Evolutionary conservation across 148 eudicot species (phyloP).

Genomic region (Beta vulgaris): DNA sequence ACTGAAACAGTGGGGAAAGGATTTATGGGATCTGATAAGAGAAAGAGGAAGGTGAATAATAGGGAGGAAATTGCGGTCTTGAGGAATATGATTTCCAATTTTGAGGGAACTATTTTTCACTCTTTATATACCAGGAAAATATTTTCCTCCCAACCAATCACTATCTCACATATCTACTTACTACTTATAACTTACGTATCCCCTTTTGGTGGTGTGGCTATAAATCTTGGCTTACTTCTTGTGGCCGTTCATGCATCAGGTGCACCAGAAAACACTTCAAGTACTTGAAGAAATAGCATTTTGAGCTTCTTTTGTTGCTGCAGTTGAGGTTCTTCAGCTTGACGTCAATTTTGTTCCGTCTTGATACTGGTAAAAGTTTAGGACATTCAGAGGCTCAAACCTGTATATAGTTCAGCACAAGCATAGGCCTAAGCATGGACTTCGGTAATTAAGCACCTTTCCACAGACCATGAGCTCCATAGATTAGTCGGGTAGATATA

Average conservation of each 20-base stretch:
- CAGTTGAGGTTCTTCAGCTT: background rate
- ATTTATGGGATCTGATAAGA: no score
- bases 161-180: no score
- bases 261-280: constrained; percentile 78
- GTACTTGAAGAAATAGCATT: constrained; percentile 91
- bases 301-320: constrained; percentile 26
- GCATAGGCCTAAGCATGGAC: constrained; percentile 6
- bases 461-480: background rate
- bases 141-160: no score
- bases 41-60: no score
- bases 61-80: no score
- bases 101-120: no score
- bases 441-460: background rate
- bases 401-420: constrained; percentile 5
- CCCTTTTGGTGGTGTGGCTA: background rate
- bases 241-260: constrained; percentile 42
- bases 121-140: no score
- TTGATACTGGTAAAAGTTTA: background rate
- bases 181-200: background rate
- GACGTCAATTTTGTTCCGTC: constrained; percentile 13
- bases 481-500: background rate
- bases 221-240: constrained; percentile 7
- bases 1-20: no score
- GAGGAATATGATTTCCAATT: no score
- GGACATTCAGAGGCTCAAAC: background rate